Percentiles rank a stretch among this genome's conserved stretches.
Evolutionary conservation across 2,329 filamentous ascomycete species (phyloP).

Genomic region (Paraphaeosphaeria sporulosa): DNA sequence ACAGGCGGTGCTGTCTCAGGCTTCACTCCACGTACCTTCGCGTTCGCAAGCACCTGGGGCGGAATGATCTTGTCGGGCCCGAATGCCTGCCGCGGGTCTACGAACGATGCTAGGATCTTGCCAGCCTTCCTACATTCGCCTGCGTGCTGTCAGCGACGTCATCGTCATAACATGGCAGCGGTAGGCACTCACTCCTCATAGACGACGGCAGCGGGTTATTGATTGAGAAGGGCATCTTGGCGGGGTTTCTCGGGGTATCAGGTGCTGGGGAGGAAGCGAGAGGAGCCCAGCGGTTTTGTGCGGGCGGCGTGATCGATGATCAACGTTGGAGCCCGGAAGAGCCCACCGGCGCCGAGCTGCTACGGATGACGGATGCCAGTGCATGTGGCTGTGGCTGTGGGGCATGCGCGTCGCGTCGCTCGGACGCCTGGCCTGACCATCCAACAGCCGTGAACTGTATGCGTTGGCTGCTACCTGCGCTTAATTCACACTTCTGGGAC

Average conservation of each 20-base stretch:
- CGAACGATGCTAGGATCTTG: slow-evolving; percentile 93
- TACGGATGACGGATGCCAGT: slow-evolving; percentile 6
- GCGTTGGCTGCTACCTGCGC: background rate
- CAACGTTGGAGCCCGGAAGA: slow-evolving; percentile 5
- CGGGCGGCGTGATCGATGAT: background rate
- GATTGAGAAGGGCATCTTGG: slow-evolving; percentile 56
- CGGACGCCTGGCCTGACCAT: background rate
- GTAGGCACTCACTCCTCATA: slow-evolving; percentile 57
- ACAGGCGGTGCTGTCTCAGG: slow-evolving; percentile 8
- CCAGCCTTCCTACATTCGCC: slow-evolving; percentile 97
- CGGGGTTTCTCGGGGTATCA: slow-evolving; percentile 5
- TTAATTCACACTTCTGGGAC: background rate
- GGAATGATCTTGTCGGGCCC: slow-evolving; percentile 98
- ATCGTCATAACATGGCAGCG: slow-evolving; percentile 22
- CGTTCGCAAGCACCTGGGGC: slow-evolving; percentile 84
- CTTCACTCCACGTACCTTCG: slow-evolving; percentile 69
- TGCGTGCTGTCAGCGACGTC: slow-evolving; percentile 56
- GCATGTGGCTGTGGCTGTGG: background rate
- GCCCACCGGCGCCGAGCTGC: background rate
- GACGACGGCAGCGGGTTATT: slow-evolving; percentile 63
- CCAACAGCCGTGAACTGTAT: background rate
- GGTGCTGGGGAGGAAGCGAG: background rate
- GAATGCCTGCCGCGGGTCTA: slow-evolving; percentile 92
- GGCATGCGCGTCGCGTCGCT: background rate
- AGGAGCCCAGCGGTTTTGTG: background rate